These are phyloP conservation scores for Noccaea caerulescens DNA, from an alignment of 345 rosid genomes.

Conservation along the genomic window DNA sequence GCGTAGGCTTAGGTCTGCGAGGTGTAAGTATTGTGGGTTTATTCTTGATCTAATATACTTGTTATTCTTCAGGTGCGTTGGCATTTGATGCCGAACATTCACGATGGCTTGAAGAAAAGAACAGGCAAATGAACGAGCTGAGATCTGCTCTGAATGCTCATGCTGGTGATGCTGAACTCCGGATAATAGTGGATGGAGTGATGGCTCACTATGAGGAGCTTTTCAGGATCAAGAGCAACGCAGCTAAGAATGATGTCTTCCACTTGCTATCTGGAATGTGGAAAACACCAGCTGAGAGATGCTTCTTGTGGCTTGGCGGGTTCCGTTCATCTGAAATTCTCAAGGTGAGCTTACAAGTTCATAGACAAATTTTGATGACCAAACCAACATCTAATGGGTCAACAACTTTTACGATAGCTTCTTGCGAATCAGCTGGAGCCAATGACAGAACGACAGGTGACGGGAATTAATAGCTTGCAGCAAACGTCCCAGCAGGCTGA, in stretches of 20 bases:
- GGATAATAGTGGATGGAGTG: conserved; percentile 66
- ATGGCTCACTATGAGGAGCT: conserved; percentile 73
- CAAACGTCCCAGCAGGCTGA: conserved; percentile 93
- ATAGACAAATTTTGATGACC: not conserved
- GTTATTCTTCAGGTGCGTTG: conserved; percentile 64
- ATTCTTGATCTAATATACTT: conserved; percentile 25
- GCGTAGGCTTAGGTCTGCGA: conserved; percentile 6
- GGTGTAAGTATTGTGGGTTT: conserved; percentile 4
- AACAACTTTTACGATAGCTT: conserved; percentile 55
- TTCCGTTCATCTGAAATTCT: conserved; percentile 93
- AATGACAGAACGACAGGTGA: conserved; percentile 78
- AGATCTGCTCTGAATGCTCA: conserved; percentile 90
- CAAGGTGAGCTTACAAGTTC: conserved; percentile 55
- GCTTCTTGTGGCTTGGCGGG: conserved; percentile 96
- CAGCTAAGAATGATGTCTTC: conserved; percentile 93
- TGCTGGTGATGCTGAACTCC: conserved; percentile 89
- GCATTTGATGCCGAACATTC: conserved; percentile 88
- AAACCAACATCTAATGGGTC: conserved; percentile 21
- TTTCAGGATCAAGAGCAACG: conserved; percentile 75
- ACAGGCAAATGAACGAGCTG: conserved; percentile 70
- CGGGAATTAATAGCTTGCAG: conserved; percentile 72
- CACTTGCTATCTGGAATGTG: conserved; percentile 96
- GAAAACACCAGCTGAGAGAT: conserved; percentile 97
- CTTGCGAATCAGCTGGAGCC: conserved; percentile 89
- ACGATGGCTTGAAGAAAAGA: conserved; percentile 90